Evolutionary conservation across 139 green algal genomes (phyloP), one percentile per base, ranked within the genome.

Genomic region (Picochlorum sp.): DNA sequence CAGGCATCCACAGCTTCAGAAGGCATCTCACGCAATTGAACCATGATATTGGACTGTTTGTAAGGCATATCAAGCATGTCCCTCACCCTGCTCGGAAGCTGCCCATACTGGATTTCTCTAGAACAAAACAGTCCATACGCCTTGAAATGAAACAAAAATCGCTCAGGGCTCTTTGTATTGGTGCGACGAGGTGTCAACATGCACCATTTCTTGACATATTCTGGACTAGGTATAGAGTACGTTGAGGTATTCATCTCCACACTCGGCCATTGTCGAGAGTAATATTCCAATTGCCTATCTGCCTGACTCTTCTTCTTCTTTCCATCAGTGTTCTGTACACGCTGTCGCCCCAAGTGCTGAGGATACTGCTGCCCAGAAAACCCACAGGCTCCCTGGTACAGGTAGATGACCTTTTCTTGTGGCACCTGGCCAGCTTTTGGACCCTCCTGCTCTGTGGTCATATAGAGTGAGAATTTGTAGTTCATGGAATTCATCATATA

Each of bases 81-180:
- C 2, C 44, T 57, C 6, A 68, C 67, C 23, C 56, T 28, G 10
- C 24, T 37, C 0, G 70, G 70, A 20, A 77, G 30, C 18, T 28
- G 20, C 8, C 60, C 49, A 45, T 41, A 45, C 15, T 47, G 23
- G 9, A 57, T 67, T 26, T 37, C 49, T 13, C 69, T 60, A 10
- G 67, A 50, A 56, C 58, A 72, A 68, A 83, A 80, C 18, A 80
- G 60, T 4, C 76, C 76, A 51, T 80, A 83, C 2, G 73, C 69
- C 52, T 83, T 83, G 41, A 83, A 71, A n/a, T 81, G 76, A 62
- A 83, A 83, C 45, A 31, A 49, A 51, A 81, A 83, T 3, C 60
- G 60, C 65, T 45, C 9, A 16, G 45, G 57, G 8, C 51, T 60
- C 2, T 21, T 71, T 41, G 34, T 41, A 41, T 11, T 11, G 34